Evolutionary conservation across 192 early-diverging fungal genomes (phyloP).

Genomic region (Backusella morwellensis): DNA sequence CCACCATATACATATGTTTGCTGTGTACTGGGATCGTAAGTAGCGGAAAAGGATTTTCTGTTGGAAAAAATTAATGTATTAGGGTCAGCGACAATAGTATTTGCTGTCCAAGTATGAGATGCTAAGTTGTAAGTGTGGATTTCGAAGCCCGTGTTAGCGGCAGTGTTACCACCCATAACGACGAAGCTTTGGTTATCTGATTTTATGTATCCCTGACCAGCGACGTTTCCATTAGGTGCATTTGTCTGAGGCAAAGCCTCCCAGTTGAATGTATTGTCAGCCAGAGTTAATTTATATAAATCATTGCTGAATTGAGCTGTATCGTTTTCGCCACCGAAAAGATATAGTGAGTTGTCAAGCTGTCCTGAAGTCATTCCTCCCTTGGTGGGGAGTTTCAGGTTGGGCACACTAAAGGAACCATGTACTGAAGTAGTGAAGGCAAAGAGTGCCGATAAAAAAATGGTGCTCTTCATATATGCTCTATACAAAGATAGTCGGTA

Average conservation of each 20-base stretch:
- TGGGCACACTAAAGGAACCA: slow-evolving; percentile 22
- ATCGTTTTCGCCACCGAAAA: slow-evolving; percentile 24
- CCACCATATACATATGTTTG: slow-evolving; percentile 27
- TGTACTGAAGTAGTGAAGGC: slow-evolving; percentile 10
- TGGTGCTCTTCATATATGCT: not conserved
- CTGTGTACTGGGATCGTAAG: not conserved
- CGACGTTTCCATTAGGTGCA: not conserved
- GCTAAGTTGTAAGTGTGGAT: slow-evolving; percentile 10
- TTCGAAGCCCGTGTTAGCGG: not conserved
- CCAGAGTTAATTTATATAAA: slow-evolving; percentile 19
- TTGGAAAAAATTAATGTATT: not conserved
- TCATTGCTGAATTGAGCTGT: slow-evolving; percentile 12
- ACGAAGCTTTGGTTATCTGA: slow-evolving; percentile 6
- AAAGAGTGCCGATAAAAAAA: not conserved
- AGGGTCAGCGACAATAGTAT: not conserved
- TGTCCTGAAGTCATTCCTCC: slow-evolving; percentile 25
- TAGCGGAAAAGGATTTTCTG: slow-evolving; percentile 17
- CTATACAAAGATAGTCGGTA: not conserved
- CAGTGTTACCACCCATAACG: slow-evolving; percentile 9
- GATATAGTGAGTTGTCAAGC: slow-evolving; percentile 9
- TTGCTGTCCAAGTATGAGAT: slow-evolving; percentile 8
- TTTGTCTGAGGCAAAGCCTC: slow-evolving; percentile 12
- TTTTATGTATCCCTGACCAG: slow-evolving; percentile 14
- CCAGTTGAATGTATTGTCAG: slow-evolving; percentile 11
- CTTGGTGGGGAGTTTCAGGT: slow-evolving; percentile 15